A percentile compares a stretch with the other conserved stretches of the same genome.
Conservation (phyloP, 495 filamentous ascomycete species). For the Penicillium taxi region DNA sequence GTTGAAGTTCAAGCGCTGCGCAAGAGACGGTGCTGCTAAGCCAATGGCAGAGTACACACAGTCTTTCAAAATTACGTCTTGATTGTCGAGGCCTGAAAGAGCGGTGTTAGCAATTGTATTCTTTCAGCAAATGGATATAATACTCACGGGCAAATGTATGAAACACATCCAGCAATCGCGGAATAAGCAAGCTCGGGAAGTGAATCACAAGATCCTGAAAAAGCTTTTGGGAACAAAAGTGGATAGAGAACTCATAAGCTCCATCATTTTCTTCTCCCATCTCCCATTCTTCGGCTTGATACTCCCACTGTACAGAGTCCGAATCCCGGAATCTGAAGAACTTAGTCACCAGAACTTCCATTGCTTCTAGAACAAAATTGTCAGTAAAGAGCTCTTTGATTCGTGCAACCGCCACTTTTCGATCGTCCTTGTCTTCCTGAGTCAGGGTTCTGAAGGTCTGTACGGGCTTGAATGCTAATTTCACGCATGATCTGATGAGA, state of each 20-base stretch:
- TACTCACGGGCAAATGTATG: slow-evolving; percentile 56
- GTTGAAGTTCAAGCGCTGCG: slow-evolving; percentile 70
- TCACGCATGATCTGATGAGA: slow-evolving; percentile 72
- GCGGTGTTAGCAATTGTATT: not conserved
- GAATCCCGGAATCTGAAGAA: slow-evolving; percentile 81
- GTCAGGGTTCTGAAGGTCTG: slow-evolving; percentile 77
- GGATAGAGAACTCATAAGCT: slow-evolving; percentile 79
- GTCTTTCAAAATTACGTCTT: slow-evolving; percentile 77
- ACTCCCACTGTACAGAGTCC: slow-evolving; percentile 85
- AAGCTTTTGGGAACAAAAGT: slow-evolving; percentile 85
- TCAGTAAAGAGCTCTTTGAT: slow-evolving; percentile 70
- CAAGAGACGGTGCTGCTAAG: slow-evolving; percentile 67
- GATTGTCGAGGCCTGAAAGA: slow-evolving; percentile 43
- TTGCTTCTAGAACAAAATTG: slow-evolving; percentile 65
- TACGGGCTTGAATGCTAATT: slow-evolving; percentile 70
- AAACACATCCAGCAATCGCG: slow-evolving; percentile 73
- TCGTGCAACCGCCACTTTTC: slow-evolving; percentile 51
- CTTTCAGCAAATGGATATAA: not conserved
- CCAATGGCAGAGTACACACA: slow-evolving; percentile 91
- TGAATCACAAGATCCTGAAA: slow-evolving; percentile 86
- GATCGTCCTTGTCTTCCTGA: slow-evolving; percentile 59
- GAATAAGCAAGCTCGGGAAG: slow-evolving; percentile 68
- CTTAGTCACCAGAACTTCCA: slow-evolving; percentile 73
- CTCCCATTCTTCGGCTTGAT: slow-evolving; percentile 91
- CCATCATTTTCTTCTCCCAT: slow-evolving; percentile 70